phyloP scores from a whole-genome alignment of 768 basidiomycete genomes.

The Clathrus columnatus region DNA sequence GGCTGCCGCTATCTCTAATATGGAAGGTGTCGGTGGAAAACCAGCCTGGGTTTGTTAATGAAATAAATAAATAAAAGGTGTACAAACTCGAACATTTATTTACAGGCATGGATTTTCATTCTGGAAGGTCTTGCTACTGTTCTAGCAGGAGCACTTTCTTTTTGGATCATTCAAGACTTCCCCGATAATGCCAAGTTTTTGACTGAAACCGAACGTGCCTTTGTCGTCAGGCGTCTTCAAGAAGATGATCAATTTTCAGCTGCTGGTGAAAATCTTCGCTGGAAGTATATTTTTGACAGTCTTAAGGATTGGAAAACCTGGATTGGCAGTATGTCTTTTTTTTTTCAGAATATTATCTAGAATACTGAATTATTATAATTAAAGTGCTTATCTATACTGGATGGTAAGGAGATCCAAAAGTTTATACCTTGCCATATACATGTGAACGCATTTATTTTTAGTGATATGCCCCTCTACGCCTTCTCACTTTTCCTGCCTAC shows the following conservation, averaged over 20 bases:
- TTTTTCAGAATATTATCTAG: background rate
- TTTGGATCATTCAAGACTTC: conserved; percentile 72
- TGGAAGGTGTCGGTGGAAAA: conserved; percentile 59
- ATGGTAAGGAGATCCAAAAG: conserved; percentile 33
- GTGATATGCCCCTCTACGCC: conserved; percentile 63
- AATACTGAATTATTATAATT: conserved; percentile 1
- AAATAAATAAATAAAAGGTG: background rate
- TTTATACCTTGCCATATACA: conserved; percentile 8
- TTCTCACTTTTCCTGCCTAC: conserved; percentile 73
- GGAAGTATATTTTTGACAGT: conserved; percentile 49
- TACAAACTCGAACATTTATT: background rate
- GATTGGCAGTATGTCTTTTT: conserved; percentile 43
- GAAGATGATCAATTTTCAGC: conserved; percentile 60
- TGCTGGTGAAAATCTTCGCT: conserved; percentile 45
- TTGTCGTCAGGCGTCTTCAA: conserved; percentile 56
- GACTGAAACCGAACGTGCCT: conserved; percentile 53
- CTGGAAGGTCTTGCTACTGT: conserved; percentile 66
- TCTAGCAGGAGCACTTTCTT: conserved; percentile 47
- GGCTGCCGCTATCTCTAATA: conserved; percentile 61
- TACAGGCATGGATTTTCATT: conserved; percentile 60
- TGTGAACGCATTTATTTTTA: conserved; percentile 8
- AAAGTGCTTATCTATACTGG: conserved; percentile 51
- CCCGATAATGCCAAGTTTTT: conserved; percentile 69
- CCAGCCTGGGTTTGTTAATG: conserved; percentile 33
- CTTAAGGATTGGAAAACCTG: conserved; percentile 68